Conservation (phyloP, 495 filamentous ascomycete species). For the Hypoxylon subgilvum region DNA sequence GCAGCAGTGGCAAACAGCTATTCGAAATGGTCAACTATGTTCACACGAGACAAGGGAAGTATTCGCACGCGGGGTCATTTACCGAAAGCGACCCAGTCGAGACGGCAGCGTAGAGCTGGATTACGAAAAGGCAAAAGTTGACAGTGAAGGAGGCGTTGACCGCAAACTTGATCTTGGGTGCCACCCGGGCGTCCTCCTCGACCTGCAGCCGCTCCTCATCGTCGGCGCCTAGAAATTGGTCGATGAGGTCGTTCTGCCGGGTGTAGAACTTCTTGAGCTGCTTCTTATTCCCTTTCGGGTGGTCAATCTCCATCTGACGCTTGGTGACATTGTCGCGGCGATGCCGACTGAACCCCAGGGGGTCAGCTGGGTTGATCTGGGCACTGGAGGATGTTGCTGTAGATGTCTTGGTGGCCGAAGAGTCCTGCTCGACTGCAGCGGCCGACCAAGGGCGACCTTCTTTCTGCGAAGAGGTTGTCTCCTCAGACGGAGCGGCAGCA, state of each 20-base stretch:
- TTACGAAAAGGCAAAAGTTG: constrained; percentile 62
- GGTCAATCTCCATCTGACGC: constrained; percentile 52
- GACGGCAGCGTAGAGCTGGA: constrained; percentile 64
- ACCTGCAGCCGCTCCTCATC: constrained; percentile 58
- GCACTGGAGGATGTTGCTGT: constrained; percentile 26
- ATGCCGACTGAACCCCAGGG: constrained; percentile 50
- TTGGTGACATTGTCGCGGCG: constrained; percentile 48
- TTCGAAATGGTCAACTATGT: constrained; percentile 29
- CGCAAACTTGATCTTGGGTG: constrained; percentile 62
- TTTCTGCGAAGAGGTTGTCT: constrained; percentile 18
- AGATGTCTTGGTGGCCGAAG: constrained; percentile 1
- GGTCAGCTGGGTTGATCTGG: constrained; percentile 39
- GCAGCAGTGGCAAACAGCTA: constrained; percentile 63
- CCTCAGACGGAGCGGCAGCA: not conserved
- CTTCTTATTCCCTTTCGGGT: constrained; percentile 52
- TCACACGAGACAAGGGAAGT: constrained; percentile 23
- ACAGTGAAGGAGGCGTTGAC: constrained; percentile 60
- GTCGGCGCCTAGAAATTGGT: constrained; percentile 58
- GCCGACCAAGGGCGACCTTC: constrained; percentile 3
- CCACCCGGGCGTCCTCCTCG: constrained; percentile 55
- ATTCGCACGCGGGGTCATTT: constrained; percentile 26
- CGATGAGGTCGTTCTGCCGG: constrained; percentile 61
- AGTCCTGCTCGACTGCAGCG: constrained; percentile 9
- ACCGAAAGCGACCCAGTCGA: constrained; percentile 61
- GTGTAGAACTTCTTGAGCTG: constrained; percentile 61